These are phyloP conservation scores for Xerocomus amazonicus DNA, from an alignment of 1,284 basidiomycete species.

Conservation along the genomic window DNA sequence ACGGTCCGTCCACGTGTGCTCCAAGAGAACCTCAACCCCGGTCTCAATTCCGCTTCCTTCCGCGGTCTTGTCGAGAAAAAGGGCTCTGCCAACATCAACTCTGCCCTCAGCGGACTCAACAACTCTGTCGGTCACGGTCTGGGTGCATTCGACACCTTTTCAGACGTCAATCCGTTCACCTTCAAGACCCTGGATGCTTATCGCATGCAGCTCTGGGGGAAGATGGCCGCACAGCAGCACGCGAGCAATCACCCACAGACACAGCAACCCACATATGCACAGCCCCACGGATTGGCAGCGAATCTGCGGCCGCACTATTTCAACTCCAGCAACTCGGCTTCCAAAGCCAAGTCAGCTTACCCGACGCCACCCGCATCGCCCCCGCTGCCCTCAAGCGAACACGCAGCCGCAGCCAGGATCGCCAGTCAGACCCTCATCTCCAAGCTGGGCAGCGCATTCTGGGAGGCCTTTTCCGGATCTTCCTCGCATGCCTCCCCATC, in stretches of 20 bases:
- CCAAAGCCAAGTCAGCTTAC: conserved; percentile 17
- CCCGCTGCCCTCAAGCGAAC: conserved; percentile 23
- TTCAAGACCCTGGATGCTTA: conserved; percentile 81
- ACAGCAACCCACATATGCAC: conserved; percentile 2
- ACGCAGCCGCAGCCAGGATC: conserved; percentile 56
- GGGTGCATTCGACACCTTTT: conserved; percentile 62
- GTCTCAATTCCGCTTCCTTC: conserved; percentile 25
- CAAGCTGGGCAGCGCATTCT: conserved; percentile 69
- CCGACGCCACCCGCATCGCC: conserved; percentile 32
- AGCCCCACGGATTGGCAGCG: conserved; percentile 47
- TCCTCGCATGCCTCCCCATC: conserved; percentile 21
- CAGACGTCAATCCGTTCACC: conserved; percentile 75
- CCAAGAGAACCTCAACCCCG: conserved; percentile 82
- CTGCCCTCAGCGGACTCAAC: conserved; percentile 19
- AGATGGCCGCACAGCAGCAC: conserved; percentile 60
- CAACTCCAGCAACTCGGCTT: conserved; percentile 8
- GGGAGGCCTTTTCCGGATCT: conserved; percentile 72
- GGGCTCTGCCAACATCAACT: conserved; percentile 28
- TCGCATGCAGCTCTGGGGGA: conserved; percentile 84
- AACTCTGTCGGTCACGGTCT: conserved; percentile 28
- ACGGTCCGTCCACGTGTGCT: conserved; percentile 31
- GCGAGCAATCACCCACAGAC: conserved; percentile 32
- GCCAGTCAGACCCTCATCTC: conserved; percentile 67
- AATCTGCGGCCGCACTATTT: conserved; percentile 59
- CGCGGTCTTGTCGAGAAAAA: conserved; percentile 31